Evolutionary conservation across 768 basidiomycete genomes (phyloP).

Genomic region (Agrocybe pediades): DNA sequence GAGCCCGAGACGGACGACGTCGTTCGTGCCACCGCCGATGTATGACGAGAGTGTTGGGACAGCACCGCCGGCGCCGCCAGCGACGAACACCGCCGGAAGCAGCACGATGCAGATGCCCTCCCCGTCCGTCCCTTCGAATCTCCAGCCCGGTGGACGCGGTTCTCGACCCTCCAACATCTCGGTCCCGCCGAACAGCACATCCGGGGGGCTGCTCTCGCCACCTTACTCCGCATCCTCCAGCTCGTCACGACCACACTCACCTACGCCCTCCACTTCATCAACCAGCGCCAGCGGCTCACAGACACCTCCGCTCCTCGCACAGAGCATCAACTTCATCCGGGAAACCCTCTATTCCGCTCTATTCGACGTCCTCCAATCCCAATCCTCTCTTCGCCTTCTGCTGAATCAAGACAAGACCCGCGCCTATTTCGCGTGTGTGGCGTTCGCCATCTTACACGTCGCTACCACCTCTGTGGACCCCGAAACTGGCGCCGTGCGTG

Average conservation of each 20-base stretch:
- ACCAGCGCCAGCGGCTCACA: too few relatives aligned
- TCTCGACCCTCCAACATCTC: conserved; percentile 12
- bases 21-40: conserved; percentile 22
- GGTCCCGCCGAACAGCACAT: conserved; percentile 11
- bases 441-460: conserved; percentile 71
- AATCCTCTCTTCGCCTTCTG: conserved; percentile 52
- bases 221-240: conserved; percentile 15
- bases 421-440: conserved; percentile 80
- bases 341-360: conserved; percentile 86
- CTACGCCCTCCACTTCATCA: conserved; percentile 27
- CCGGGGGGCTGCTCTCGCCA: conserved; percentile 4
- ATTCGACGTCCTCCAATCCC: conserved; percentile 64
- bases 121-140: conserved; percentile 16
- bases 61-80: conserved; percentile 9
- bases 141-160: not conserved
- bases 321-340: conserved; percentile 76
- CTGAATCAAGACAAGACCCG: conserved; percentile 66
- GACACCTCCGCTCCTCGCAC: conserved; percentile 43
- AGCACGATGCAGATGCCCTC: conserved; percentile 9
- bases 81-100: too few relatives aligned
- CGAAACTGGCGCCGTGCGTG: conserved; percentile 49
- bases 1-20: conserved; percentile 38
- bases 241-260: conserved; percentile 31
- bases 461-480: conserved; percentile 50
- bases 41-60: conserved; percentile 16